Base-by-base conservation (phyloP, 306 rosid species). In the Trifolium repens region DNA sequence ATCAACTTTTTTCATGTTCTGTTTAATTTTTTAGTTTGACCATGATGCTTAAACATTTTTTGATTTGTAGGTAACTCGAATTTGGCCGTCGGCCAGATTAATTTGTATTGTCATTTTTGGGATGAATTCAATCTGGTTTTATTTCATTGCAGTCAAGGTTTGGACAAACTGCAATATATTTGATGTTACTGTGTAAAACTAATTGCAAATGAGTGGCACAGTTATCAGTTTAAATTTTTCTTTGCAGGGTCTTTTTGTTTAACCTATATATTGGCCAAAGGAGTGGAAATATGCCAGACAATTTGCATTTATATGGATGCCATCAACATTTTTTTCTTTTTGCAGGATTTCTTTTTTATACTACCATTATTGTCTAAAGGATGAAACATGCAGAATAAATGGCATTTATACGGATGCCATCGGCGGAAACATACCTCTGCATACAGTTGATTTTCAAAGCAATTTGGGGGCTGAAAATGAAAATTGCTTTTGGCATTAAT, bases 211-310 rank as follows among this genome's bases (percentile, higher is more conserved):
- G 62, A 54, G 57, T 73, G 73, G 61, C 42, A 78, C 72, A 69
- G 30, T 82, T 82, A 64, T 84, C 71, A 32, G 61, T 76, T 84
- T 72, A 35, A 59, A 76, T 59, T 75, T 80, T 63, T 69, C 79
- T 87, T 77, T 89, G 89, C 88, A 89, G 89, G 89, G 46, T 30
- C 53, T 61, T 65, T 39, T 71, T 53, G 69, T 59, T 52, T 58
- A 17, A 58, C 55, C 81, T 61, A 59, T 72, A 59, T 69, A 53
- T 74, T 42, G 67, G 57, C 79, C 35, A 59, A 68, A 72, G 84
- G 67, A 68, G 24, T 78, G 84, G 84, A 78, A 80, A 71, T 64
- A 37, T 80, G 80, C 53, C 53, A 24, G 72, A 34, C 14, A 50
- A 55, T 53, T 80, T 69, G 26, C 57, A 59, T 72, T 62, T 39